Base-by-base conservation (phyloP, 1,284 basidiomycete species). In the Xerocomus amazonicus region DNA sequence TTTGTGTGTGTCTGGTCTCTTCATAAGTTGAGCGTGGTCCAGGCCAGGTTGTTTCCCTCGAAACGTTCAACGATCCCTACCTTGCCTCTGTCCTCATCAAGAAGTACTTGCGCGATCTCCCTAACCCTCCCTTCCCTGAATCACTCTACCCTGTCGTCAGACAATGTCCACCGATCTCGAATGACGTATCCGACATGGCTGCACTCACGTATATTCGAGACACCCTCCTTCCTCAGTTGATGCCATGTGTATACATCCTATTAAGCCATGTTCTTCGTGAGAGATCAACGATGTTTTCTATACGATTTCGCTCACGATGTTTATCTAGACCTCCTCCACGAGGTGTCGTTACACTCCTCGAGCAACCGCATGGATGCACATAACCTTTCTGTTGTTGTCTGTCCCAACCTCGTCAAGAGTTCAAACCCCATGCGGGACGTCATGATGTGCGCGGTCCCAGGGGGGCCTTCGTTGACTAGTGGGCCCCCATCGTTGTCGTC, bases 41-140 rank as follows among this genome's bases (percentile, higher is more conserved):
- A 87, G 84, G 86, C 31, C 82, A 91, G 57, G 82, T 90, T 2
- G 85, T 92, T 12, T 86, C 84, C 3, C 70, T 93, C 33, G 72
- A 79, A 13, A 83, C 75, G 5, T 92, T 89, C 61, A 75, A 75
- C 1, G 90, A 92, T 59, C 82, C 87, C 3, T 78, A 90, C 67
- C 75, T 93, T 2, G 87, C 90, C 2, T 89, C 91, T 3, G 90
- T 92, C 2, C 73, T 93, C 14, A 71, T 93, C 52, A 93, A 93
- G 73, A 90, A 90, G 61, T 92, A 86, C 61, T 69, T 93, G 16
- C 79, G 88, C 28, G 87, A 90, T 63, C 72, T 93, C 2, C 88
- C 87, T 1, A 75, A 80, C 39, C 87, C 91, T 3, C 68, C 90
- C 14, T 89, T 93, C 56, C 77, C 84, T 0, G 84, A 87, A 60